Conservation (phyloP, 2,329 filamentous ascomycete species). For the Orbilia blumenaviensis region DNA sequence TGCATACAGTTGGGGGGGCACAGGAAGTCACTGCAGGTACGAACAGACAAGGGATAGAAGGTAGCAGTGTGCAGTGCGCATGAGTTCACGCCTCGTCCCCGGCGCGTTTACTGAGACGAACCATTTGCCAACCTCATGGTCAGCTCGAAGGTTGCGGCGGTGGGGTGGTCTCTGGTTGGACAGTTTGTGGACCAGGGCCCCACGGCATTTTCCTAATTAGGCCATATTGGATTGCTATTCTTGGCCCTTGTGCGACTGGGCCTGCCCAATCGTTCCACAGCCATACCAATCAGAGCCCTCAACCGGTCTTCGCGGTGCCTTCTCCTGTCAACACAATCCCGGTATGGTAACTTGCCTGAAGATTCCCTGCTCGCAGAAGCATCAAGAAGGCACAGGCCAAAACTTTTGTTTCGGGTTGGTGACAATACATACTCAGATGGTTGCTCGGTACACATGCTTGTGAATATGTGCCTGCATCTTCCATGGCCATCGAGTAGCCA, state of each 20-base stretch:
- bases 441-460: background rate
- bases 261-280: constrained; percentile 24
- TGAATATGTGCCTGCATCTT: too few species aligned
- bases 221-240: constrained; percentile 26
- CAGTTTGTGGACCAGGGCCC: constrained; percentile 2
- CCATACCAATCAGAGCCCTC: background rate
- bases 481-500: too few species aligned
- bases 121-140: background rate
- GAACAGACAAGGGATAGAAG: background rate
- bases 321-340: too few species aligned
- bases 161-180: constrained; percentile 26
- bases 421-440: background rate
- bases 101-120: constrained; percentile 50
- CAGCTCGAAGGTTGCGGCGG: background rate
- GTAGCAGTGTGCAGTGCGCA: background rate
- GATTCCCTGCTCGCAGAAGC: background rate
- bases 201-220: background rate
- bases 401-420: background rate
- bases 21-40: background rate
- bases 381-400: background rate
- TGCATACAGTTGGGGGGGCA: background rate
- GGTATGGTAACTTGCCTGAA: background rate
- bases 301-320: too few species aligned
- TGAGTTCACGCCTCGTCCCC: constrained; percentile 8
- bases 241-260: constrained; percentile 41